Evolutionary conservation across 2,329 filamentous ascomycete genomes (phyloP).

Genomic region (Aspergillus ochraceus): DNA sequence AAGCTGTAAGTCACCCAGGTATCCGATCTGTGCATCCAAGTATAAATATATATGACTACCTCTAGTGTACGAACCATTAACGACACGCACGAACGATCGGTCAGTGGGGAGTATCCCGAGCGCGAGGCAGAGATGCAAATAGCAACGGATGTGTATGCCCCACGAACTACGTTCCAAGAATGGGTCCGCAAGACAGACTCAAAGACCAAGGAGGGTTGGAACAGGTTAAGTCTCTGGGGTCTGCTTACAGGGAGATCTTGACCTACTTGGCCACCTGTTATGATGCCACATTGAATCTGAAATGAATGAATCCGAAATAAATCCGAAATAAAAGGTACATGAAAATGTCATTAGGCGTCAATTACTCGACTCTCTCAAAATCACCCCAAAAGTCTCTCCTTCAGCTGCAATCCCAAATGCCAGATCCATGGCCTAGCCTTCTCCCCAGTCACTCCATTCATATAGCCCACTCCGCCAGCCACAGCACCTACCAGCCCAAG

Average conservation of each 20-base stretch:
- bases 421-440: background rate
- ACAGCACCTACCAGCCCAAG: slow-evolving; percentile 70
- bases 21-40: background rate
- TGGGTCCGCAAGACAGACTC: background rate
- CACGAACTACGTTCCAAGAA: background rate
- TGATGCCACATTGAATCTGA: too few species aligned
- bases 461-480: slow-evolving; percentile 40
- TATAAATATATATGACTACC: background rate
- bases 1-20: background rate
- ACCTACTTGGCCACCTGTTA: too few species aligned
- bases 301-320: background rate
- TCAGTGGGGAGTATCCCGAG: background rate
- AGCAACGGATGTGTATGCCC: background rate
- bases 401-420: background rate
- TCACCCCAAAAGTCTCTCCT: background rate
- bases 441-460: slow-evolving; percentile 3
- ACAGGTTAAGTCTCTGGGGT: background rate
- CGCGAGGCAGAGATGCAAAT: background rate
- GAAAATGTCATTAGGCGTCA: too few species aligned
- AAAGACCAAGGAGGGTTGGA: background rate
- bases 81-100: background rate
- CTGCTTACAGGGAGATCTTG: background rate
- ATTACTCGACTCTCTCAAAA: too few species aligned
- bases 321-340: too few species aligned
- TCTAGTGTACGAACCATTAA: background rate